phyloP scores from a whole-genome alignment of 495 filamentous ascomycete genomes.

The Aeminium ludgeri region DNA sequence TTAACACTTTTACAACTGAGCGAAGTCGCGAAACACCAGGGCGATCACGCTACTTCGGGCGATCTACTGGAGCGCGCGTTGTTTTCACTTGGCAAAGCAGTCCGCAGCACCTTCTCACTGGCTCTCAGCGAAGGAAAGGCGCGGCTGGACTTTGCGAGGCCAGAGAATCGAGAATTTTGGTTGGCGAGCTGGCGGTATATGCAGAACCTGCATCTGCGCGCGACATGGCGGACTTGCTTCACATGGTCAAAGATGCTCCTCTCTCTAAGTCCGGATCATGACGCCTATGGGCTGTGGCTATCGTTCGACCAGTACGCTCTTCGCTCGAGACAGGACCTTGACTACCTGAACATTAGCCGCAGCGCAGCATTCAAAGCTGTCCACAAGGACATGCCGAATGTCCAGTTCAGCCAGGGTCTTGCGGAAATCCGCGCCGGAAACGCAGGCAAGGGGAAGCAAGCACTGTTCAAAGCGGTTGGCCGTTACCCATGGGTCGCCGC shows the following conservation, averaged over 20 bases:
- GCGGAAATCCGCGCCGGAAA: constrained; percentile 57
- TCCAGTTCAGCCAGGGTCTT: constrained; percentile 54
- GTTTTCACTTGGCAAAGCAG: constrained; percentile 78
- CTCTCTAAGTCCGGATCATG: constrained; percentile 49
- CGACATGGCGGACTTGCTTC: constrained; percentile 81
- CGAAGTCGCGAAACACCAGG: constrained; percentile 76
- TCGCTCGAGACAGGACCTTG: constrained; percentile 55
- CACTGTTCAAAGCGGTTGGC: constrained; percentile 48
- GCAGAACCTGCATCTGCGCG: constrained; percentile 63
- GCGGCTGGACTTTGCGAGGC: constrained; percentile 55
- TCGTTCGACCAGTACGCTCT: constrained; percentile 71
- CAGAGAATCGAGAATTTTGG: constrained; percentile 85
- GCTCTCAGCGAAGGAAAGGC: constrained; percentile 65
- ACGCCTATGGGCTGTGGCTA: constrained; percentile 68
- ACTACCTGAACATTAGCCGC: constrained; percentile 54
- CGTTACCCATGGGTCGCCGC: constrained; percentile 66
- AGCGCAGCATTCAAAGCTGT: constrained; percentile 35
- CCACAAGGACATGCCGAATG: constrained; percentile 36
- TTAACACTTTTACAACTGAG: constrained; percentile 86
- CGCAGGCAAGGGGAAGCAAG: constrained; percentile 40
- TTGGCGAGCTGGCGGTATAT: constrained; percentile 81
- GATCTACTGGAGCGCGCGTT: constrained; percentile 84
- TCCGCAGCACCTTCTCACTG: constrained; percentile 58
- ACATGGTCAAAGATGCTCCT: constrained; percentile 85
- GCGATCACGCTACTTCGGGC: constrained; percentile 66